These are phyloP conservation scores for Hylodesmum podocarpum DNA, from an alignment of 306 rosid genomes.

Conservation along the genomic window DNA sequence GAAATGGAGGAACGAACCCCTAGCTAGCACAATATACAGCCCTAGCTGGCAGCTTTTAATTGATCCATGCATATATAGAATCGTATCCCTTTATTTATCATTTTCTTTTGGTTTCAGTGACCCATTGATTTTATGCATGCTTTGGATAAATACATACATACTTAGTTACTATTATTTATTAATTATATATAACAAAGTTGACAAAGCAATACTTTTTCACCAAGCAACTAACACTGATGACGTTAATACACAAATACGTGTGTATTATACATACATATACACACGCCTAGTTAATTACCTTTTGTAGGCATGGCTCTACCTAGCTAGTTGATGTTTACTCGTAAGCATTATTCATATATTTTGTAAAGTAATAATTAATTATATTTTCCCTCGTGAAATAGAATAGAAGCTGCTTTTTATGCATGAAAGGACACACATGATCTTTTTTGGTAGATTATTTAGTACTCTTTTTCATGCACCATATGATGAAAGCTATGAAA, in stretches of 20 bases:
- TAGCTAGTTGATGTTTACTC: constrained; percentile 39
- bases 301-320: constrained; percentile 38
- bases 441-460: constrained; percentile 27
- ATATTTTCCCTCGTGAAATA: constrained; percentile 1
- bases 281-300: constrained; percentile 12
- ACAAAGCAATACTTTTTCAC: constrained; percentile 35
- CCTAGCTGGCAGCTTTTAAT: neutral
- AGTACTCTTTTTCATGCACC: constrained; percentile 23
- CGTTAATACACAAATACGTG: constrained; percentile 9
- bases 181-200: constrained; percentile 37
- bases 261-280: neutral
- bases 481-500: constrained; percentile 22
- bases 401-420: neutral
- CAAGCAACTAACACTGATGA: constrained; percentile 38
- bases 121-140: constrained; percentile 20
- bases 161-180: constrained; percentile 26
- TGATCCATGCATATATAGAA: constrained; percentile 17
- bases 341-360: constrained; percentile 7
- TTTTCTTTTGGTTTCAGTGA: neutral
- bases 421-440: constrained; percentile 19
- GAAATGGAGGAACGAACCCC: neutral
- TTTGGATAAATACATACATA: neutral
- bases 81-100: neutral
- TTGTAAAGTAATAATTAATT: constrained; percentile 10
- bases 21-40: neutral